Conservation (phyloP, 495 filamentous ascomycete species). For the Pyronema omphalodes region DNA sequence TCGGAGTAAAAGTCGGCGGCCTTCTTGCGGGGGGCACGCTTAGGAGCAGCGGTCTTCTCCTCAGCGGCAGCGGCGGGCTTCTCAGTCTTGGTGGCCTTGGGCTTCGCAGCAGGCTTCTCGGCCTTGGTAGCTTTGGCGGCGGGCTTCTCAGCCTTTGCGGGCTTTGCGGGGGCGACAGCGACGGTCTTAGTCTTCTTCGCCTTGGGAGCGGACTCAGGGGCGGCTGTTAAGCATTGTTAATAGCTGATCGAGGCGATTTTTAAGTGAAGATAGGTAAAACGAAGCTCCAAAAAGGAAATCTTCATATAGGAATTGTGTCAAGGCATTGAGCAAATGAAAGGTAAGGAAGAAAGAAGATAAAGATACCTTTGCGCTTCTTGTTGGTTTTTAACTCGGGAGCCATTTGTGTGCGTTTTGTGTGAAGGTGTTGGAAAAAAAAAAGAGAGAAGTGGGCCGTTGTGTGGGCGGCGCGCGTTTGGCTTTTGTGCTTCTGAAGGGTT, state of each 20-base stretch:
- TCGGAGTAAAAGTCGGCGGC: constrained; percentile 22
- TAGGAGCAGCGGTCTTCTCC: constrained; percentile 4
- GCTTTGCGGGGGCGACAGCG: constrained; percentile 9
- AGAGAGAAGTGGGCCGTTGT: background rate
- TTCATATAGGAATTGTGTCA: too few relatives aligned
- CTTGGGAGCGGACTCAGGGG: constrained; percentile 33
- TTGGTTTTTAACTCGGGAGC: background rate
- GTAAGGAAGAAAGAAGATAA: constrained; percentile 6
- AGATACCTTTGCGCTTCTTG: constrained; percentile 55
- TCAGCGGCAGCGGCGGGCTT: constrained; percentile 6
- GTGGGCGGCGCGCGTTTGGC: background rate
- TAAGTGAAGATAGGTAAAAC: constrained; percentile 8
- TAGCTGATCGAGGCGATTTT: background rate
- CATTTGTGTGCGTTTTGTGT: background rate
- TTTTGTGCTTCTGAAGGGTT: background rate
- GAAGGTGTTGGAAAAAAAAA: background rate
- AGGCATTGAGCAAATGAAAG: background rate
- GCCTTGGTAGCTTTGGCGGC: constrained; percentile 1
- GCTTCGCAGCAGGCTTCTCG: background rate
- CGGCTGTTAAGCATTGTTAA: constrained; percentile 27
- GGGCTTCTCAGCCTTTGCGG: constrained; percentile 4
- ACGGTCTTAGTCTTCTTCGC: constrained; percentile 43
- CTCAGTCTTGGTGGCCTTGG: constrained; percentile 4
- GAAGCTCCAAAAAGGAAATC: background rate
- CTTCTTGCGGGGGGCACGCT: constrained; percentile 8